These are phyloP conservation scores for Irpex sp. DNA, from an alignment of 1,284 basidiomycete species.

Conservation along the genomic window DNA sequence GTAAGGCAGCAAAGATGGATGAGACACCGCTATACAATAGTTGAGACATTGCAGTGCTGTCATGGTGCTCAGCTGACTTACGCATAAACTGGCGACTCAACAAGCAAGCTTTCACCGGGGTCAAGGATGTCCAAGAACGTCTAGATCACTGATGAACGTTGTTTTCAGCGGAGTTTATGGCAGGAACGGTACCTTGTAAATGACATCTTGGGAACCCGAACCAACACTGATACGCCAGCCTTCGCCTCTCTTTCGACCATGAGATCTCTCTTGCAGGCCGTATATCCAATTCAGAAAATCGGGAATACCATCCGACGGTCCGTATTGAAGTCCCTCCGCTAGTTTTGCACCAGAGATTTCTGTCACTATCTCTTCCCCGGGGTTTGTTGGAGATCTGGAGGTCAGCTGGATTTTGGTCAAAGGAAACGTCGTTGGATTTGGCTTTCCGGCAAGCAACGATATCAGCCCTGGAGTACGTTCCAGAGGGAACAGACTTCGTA, in stretches of 20 bases:
- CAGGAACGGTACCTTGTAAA: constrained; percentile 65
- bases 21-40: constrained; percentile 48
- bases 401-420: constrained; percentile 73
- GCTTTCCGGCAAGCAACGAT: constrained; percentile 85
- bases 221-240: constrained; percentile 78
- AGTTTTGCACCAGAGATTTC: constrained; percentile 57
- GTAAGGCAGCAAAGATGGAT: constrained; percentile 52
- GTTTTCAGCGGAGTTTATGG: neutral
- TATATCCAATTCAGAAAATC: constrained; percentile 64
- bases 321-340: constrained; percentile 71
- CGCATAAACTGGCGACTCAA: constrained; percentile 89
- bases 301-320: constrained; percentile 70
- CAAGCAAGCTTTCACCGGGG: constrained; percentile 77
- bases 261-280: constrained; percentile 63
- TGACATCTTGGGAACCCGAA: constrained; percentile 83
- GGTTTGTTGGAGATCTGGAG: constrained; percentile 41
- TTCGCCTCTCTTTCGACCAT: constrained; percentile 54
- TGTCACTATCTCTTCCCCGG: constrained; percentile 41
- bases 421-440: constrained; percentile 89
- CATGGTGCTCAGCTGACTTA: constrained; percentile 31
- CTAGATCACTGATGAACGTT: constrained; percentile 29
- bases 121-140: constrained; percentile 63
- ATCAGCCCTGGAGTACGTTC: constrained; percentile 80
- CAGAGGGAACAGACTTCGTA: constrained; percentile 63
- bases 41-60: neutral